Base-by-base conservation (phyloP, 2,329 filamentous ascomycete genomes). In the Calonectria pteridis region DNA sequence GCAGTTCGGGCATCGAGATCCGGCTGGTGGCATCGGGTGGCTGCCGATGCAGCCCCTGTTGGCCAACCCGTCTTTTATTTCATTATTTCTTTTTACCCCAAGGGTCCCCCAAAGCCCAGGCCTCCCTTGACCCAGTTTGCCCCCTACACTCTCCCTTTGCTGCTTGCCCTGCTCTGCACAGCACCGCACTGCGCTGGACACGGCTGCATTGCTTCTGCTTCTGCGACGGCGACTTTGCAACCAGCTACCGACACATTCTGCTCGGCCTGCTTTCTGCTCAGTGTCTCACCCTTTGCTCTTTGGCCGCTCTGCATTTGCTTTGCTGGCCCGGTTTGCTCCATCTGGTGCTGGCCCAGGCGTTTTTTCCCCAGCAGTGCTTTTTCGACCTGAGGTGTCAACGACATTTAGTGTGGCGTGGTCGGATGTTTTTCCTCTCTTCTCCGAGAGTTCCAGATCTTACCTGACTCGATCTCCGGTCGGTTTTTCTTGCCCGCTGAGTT, bases 61-160 rank as follows among this genome's bases (percentile, higher is more conserved):
- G 65, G 40, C 40, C 59, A 66, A 43, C 68, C 64, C 69, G 73
- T 51, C 55, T 69, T 74, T 58, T 65, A 63, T 43, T 68, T 53
- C 46, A 49, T 70, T 31, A 62, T 69, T 35, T 49, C 49, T 33
- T 31, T 65, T 72, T 78, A 75, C 78, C 76, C 62, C 50, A 26
- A 53, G 55, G 55, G 55, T 49, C 37, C 59, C 70, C 65, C 59
- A 59, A 74, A 62, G 55, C 40, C 35, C 55, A 62, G 55, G 55
- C 55, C 26, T 53, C 26, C 51, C 62, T 49, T 49, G 62, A 58
- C 65, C 40, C 68, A 40, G 50, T n/a, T 68, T 43, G 31, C 35
- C 55, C 58, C 65, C 43, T 26, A 33, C 69, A 62, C 40, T 43
- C 16, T 26, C 58, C 31, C 55, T 29, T 51, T 50, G 55, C n/a